Evolutionary conservation across 2,329 filamentous ascomycete genomes (phyloP).

Genomic region (Pseudonectria foliicola): DNA sequence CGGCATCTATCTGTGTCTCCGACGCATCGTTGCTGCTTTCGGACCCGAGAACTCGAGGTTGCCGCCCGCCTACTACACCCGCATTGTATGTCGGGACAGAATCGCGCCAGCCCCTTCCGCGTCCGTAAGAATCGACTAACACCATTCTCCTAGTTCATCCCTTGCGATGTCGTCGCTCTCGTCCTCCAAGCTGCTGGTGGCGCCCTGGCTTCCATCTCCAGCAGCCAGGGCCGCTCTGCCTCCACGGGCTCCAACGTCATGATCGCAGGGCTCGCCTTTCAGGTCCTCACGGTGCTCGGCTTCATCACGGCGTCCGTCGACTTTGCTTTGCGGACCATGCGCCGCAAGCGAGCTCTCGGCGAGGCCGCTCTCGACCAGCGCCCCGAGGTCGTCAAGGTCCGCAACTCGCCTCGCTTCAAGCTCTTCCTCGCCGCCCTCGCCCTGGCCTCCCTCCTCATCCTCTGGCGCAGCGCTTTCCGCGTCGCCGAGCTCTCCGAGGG

Average conservation of each 20-base stretch:
- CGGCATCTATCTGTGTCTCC: conserved; percentile 55
- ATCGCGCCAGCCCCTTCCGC: background rate
- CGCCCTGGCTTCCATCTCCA: conserved; percentile 41
- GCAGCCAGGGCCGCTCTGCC: conserved; percentile 27
- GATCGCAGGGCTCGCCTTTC: conserved; percentile 56
- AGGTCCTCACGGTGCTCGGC: conserved; percentile 49
- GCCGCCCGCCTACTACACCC: conserved; percentile 39
- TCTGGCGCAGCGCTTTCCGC: conserved; percentile 58
- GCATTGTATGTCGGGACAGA: conserved; percentile 34
- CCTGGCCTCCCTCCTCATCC: conserved; percentile 54
- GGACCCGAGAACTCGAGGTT: conserved; percentile 43
- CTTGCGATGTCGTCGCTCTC: conserved; percentile 55
- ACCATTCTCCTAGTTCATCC: conserved; percentile 43
- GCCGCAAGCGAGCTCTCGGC: conserved; percentile 28
- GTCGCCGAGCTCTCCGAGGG: conserved; percentile 59
- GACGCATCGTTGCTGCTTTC: conserved; percentile 41
- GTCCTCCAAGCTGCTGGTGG: conserved; percentile 55
- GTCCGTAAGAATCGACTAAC: conserved; percentile 1
- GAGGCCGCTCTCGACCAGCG: conserved; percentile 31
- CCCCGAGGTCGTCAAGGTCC: conserved; percentile 28
- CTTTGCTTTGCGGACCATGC: conserved; percentile 39
- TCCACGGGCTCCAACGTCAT: conserved; percentile 51
- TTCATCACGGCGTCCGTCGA: conserved; percentile 46
- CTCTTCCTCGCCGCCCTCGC: conserved; percentile 48
- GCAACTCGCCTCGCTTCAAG: conserved; percentile 39